Evolutionary conservation across 2,329 filamentous ascomycete species (phyloP).

Genomic region (Triangularia setosa): DNA sequence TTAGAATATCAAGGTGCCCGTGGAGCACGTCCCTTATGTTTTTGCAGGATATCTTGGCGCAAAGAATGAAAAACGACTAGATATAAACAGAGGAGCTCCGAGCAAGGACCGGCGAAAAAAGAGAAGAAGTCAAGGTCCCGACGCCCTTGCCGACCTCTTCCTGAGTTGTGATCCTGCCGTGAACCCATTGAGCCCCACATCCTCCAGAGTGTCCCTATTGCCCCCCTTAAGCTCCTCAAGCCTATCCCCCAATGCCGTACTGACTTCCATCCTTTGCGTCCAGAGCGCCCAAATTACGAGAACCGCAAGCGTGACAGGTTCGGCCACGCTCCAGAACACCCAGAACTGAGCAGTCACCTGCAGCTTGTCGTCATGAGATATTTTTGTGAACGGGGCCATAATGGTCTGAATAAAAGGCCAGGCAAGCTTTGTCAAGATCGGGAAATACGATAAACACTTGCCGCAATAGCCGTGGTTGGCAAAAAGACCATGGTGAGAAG

Average conservation of each 20-base stretch:
- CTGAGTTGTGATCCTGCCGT: too few relatives aligned
- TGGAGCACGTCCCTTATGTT: too few relatives aligned
- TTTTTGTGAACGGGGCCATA: background rate
- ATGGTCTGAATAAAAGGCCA: background rate
- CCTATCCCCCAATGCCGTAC: background rate
- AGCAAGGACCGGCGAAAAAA: too few relatives aligned
- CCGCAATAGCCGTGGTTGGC: background rate
- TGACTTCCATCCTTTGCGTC: background rate
- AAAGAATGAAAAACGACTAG: too few relatives aligned
- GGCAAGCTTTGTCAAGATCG: background rate
- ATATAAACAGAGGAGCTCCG: too few relatives aligned
- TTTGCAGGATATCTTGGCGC: too few relatives aligned
- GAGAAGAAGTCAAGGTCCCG: too few relatives aligned
- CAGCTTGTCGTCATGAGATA: background rate
- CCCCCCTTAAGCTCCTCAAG: background rate
- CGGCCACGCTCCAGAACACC: background rate
- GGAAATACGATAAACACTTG: background rate
- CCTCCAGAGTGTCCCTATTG: too few relatives aligned
- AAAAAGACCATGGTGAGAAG: conserved; percentile 1
- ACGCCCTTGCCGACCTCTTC: too few relatives aligned
- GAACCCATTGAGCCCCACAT: background rate
- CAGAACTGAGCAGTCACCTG: background rate
- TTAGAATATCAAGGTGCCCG: too few relatives aligned
- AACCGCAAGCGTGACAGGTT: background rate
- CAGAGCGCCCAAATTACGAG: background rate